Evolutionary conservation across 2,329 filamentous ascomycete genomes (phyloP), one percentile per base, ranked within the genome.

Genomic region (Biscogniauxia marginata): DNA sequence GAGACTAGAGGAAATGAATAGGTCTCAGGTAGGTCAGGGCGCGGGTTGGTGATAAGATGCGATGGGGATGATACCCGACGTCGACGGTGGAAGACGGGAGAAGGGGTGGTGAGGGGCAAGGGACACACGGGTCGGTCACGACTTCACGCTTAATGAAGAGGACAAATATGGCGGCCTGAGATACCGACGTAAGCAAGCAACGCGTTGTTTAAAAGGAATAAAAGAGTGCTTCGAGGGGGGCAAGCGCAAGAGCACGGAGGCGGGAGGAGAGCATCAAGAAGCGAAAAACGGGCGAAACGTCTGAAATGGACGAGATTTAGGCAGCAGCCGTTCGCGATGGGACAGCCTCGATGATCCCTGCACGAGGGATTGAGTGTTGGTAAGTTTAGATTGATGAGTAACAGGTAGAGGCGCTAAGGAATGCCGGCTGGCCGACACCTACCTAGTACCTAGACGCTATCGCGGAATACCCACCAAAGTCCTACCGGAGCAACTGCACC

Each of bases 271-370:
- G 53, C 52, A 53, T 46, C 44, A 39, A 44, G 49, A 54, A 55
- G 57, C 18, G 50, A 60, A 55, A 58, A 52, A 57, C 56, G 52
- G 56, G 49, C 25, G 62, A 53, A 46, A 49, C 21, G 46, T 49
- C 60, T 64, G 57, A 66, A 67, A 61, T 66, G 61, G 62, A 63
- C 63, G 60, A 62, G 63, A 58, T 69, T 68, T 69, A 69, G 67
- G 67, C 67, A 69, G 67, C 67, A 69, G 67, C 56, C 62, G 61
- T 67, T 61, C 56, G 58, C 50, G 63, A 63, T 66, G 65, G 65
- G 55, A 59, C 60, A 57, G 56, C 57, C 60, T 60, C 62, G 55
- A 56, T 25, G 20, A 54, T 55, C 54, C 65, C 55, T 64, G 61
- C 43, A 30, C 39, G 18, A 50, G 43, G 47, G 44, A 50, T 48